Evolutionary conservation across 208 protist genomes (phyloP), one percentile per base, ranked within the genome.

Genomic region (Trypanosoma mega): DNA sequence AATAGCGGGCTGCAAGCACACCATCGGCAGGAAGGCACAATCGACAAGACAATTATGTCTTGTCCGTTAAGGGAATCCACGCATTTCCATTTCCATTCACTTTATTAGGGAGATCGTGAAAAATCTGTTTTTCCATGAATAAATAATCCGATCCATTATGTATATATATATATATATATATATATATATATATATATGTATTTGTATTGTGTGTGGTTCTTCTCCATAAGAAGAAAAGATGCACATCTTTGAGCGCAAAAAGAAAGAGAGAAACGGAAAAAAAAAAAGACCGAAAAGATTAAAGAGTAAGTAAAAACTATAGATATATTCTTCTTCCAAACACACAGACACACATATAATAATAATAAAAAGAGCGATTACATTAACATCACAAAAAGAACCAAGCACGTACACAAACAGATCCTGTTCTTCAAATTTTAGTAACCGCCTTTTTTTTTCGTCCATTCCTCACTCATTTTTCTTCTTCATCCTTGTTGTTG

Each of bases 31-130:
- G 80, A 56, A 87, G 66, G 56, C 76, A 87, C 14, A 83, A 52
- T 3, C 80, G 76, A 2, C 69, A 64, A 0, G 74, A 69, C 8
- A 87, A 76, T n/a, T 68, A 51, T 11, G 67, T 64, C 3, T 61
- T 63, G 73, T 87, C 80, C 23, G 55, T 65, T 18, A 87, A 54
- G 2, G 63, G 24, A 33, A 87, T 80, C 58, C 65, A 87, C 9
- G 59, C 43, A 70, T 87, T 56, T 62, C 80, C 76, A 23, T 75
- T 67, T 23, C 73, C 63, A 27, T 59, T 48, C 6, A 76, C 72
- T 39, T 68, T 59, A 43, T 76, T 39, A 26, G 75, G 76, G 55
- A 63, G 53, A 21, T 76, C 53, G n/a, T 59, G 27, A 29, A 76
- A 16, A 21, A 78, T 52, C 18, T 46, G 68, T 16, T 43, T 62